Evolutionary conservation across 768 basidiomycete species (phyloP), one percentile per base, ranked within the genome.

Genomic region (Mycena leptocephala): DNA sequence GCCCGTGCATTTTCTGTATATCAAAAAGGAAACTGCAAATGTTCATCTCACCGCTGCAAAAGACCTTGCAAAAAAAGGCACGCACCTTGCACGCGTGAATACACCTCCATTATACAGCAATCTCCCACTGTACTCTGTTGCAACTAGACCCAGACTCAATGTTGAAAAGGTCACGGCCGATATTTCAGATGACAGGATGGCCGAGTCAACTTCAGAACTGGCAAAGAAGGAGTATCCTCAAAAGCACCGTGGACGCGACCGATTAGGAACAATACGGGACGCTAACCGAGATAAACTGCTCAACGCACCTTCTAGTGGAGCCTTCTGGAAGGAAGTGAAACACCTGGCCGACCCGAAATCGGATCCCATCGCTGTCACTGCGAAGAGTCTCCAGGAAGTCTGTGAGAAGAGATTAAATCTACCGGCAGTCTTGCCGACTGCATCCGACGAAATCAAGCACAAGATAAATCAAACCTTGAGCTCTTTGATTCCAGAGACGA

Each of bases 371-470:
- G 2, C 41, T 0, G 76, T 76, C 8, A 67, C 43, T 0, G 75
- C 75, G 1, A 56, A 67, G 1, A 28, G 55, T 22, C 68, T 76
- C 0, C 16, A 58, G n/a, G 55, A 22, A 13, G 72, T 76, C 2
- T 79, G 76, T 33, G 48, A 55, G 20, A 55, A 53, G 6, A 22
- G 75, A 7, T 22, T 77, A 37, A 79, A 79, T 24, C 75, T 56
- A 22, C 62, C 69, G 1, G n/a, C 33, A n/a, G 11, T 37, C 0
- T 10, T 65, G n/a, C 70, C 63, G 0, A 13, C n/a, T 0, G 63
- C 64, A 4, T 61, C 69, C 24, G 71, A 67, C 13, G 22, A 41
- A 37, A 33, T 63, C 18, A 41, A 74, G 39, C 67, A 74, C 43
- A 63, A 63, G 22, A 69, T 74, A 0, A 74, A 74, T 46, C 48